Evolutionary conservation across 768 basidiomycete genomes (phyloP), one percentile per base, ranked within the genome.

Genomic region (Serendipita sp.): DNA sequence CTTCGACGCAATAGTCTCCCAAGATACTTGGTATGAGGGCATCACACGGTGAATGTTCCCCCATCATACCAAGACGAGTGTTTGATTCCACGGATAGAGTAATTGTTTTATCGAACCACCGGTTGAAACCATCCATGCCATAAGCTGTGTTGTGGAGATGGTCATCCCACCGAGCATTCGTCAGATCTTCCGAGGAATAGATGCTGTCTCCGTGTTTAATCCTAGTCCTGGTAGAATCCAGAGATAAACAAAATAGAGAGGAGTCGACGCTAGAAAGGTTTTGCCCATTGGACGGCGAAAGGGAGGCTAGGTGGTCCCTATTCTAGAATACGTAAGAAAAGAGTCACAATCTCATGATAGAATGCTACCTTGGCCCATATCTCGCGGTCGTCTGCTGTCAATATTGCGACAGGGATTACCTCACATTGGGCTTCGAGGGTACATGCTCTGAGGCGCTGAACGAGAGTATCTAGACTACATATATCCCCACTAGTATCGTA

Each of bases 11-110:
- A 69, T 89, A 94, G 68, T 96, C 91, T 36, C 84, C 83, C 5
- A 89, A 83, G 56, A 92, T 86, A 67, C 88, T 89, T 0, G 93
- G 93, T 1, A 94, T 84, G 13, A 97, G 77, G 0, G 93, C 95
- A 67, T 96, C 94, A 66, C 86, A 86, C 0, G 89, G 86, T 0
- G 90, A 88, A 72, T 95, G 93, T 74, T 97, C 94, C 3, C 94
- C 94, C 70, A 84, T 83, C 46, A 88, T 87, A 44, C 91, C 89
- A 3, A 90, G 89, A 44, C 89, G 84, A 1, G 86, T 85, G 64
- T 86, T 88, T 0, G 85, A 82, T 72, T 98, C 94, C 44, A 97
- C 85, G 56, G 90, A 81, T 64, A 96, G 75, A 3, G 85, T 85
- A 44, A 88, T 81, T 1, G 86, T 79, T 74, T 96, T 98, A 76